Base-by-base conservation (phyloP, 169 alveolate genomes). In the Toxoplasma gondii region DNA sequence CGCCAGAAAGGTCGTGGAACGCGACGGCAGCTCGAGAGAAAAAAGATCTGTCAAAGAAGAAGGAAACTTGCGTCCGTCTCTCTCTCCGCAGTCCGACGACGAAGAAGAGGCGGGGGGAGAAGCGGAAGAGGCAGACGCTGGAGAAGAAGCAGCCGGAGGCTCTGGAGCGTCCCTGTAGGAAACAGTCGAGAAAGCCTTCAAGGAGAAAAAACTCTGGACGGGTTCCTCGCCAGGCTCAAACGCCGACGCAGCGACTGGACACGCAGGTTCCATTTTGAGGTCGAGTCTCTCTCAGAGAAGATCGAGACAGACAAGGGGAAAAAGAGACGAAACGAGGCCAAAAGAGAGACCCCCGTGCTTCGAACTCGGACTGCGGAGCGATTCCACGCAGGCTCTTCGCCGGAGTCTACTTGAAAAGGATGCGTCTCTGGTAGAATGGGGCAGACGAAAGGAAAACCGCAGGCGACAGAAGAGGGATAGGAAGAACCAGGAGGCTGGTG, bases 191-290 rank as follows among this genome's bases (percentile, higher is more conserved):
- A 78, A 78, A 2, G 86, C 86, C 22, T 10, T 1, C 45, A 9
- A 27, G 29, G 86, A 78, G n/a, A 78, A 78, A 27, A 29, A 78
- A n/a, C n/a, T 78, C 86, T 41, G 22, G 10, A 78, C 39, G n/a
- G 86, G 43, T n/a, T 78, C 86, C n/a, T 78, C 86, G 31, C 86
- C 86, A 1, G 86, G 86, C 44, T 78, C 86, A 31, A 78, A 78
- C 4, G 45, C 86, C 86, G 86, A 78, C 44, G 86, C 86, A 2
- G 86, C 82, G 43, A 69, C 45, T 10, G 86, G 10, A 19, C 86
- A n/a, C 45, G 29, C 9, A 7, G 86, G 9, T 31, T 78, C 86
- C 86, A 78, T 78, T 10, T 36, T n/a, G 86, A 70, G 67, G 19
- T 9, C 9, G 19, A n/a, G n/a, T n/a, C n/a, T n/a, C n/a, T n/a